A percentile compares a stretch with the other conserved stretches of the same genome.
Evolutionary conservation across 768 basidiomycete genomes (phyloP).

Genomic region (Panaeolus papilionaceus): DNA sequence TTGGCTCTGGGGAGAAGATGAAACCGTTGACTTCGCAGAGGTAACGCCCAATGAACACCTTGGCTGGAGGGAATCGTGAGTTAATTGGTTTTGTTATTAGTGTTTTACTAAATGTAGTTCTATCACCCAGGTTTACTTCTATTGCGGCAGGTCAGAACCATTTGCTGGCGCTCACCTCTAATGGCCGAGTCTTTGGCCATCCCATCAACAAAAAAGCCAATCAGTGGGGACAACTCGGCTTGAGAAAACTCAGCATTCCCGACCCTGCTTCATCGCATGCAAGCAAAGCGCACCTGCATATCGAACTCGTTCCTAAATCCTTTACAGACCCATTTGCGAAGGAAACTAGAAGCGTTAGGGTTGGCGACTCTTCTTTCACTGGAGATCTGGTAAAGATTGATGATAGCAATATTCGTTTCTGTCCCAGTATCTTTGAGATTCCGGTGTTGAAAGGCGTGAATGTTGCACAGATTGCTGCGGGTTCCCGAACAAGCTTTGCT

Average conservation of each 20-base stretch:
- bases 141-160: constrained; percentile 79
- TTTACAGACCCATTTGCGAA: constrained; percentile 56
- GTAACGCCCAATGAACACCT: constrained; percentile 63
- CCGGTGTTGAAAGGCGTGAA: constrained; percentile 70
- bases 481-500: constrained; percentile 74
- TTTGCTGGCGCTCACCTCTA: constrained; percentile 72
- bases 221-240: constrained; percentile 82
- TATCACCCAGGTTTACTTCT: constrained; percentile 61
- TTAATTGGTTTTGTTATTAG: constrained; percentile 13
- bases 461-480: constrained; percentile 75
- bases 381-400: constrained; percentile 40
- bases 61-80: constrained; percentile 71
- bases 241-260: constrained; percentile 64
- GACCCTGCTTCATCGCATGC: constrained; percentile 36
- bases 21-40: constrained; percentile 62
- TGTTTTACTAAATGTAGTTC: constrained; percentile 12
- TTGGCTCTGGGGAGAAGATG: constrained; percentile 62
- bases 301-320: constrained; percentile 65
- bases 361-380: constrained; percentile 33
- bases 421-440: constrained; percentile 76
- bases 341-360: constrained; percentile 47
- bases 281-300: constrained; percentile 41
- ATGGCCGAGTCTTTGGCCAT: constrained; percentile 80
- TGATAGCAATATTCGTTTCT: constrained; percentile 63
- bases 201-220: constrained; percentile 81